Evolutionary conservation across 768 basidiomycete genomes (phyloP).

Genomic region (Psilocybe tampanensis): DNA sequence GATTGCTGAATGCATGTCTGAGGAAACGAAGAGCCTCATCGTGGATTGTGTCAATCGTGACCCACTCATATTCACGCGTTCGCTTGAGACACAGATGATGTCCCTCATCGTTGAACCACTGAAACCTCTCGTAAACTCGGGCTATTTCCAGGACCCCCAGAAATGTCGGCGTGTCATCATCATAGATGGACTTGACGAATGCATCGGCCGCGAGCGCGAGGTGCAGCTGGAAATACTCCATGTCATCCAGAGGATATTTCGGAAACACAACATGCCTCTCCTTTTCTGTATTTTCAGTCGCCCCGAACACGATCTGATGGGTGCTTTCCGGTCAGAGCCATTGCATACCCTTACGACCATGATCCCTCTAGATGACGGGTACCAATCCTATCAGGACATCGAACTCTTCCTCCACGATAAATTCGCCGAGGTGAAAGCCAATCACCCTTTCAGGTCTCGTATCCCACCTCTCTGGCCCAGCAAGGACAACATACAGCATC

Average conservation of each 20-base stretch:
- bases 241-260: background rate
- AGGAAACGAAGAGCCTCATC: background rate
- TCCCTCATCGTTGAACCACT: constrained; percentile 6
- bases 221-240: background rate
- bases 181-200: constrained; percentile 14
- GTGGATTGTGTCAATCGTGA: constrained; percentile 1
- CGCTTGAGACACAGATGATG: constrained; percentile 2
- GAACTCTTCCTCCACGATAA: background rate
- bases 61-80: constrained; percentile 9
- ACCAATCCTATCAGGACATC: constrained; percentile 9
- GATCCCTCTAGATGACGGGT: constrained; percentile 1
- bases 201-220: background rate
- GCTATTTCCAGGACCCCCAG: background rate
- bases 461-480: constrained; percentile 19
- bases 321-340: background rate
- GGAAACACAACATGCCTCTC: background rate
- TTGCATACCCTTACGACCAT: background rate
- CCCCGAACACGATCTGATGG: constrained; percentile 6
- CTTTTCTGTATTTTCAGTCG: constrained; percentile 15
- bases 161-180: background rate
- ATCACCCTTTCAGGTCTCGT: background rate
- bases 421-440: constrained; percentile 5
- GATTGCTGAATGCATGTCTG: background rate
- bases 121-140: background rate
- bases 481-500: constrained; percentile 1